Percentiles rank a stretch among this genome's conserved stretches.
Evolutionary conservation across 768 basidiomycete species (phyloP).

Genomic region (Suillus luteus): DNA sequence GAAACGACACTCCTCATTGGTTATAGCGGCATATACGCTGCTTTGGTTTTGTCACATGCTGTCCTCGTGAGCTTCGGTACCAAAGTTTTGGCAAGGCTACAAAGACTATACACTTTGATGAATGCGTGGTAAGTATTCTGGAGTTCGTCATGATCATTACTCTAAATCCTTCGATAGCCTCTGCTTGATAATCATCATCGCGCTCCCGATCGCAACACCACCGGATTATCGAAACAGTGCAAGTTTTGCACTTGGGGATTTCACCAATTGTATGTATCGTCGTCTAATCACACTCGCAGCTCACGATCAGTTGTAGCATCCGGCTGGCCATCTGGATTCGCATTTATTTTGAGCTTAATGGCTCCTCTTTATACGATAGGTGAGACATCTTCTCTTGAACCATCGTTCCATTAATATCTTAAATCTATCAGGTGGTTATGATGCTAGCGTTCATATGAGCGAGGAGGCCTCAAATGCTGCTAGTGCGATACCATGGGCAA

Average conservation of each 20-base stretch:
- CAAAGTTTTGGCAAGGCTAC: not conserved
- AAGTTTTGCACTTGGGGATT: conserved; percentile 38
- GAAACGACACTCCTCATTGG: not conserved
- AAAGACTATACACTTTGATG: not conserved
- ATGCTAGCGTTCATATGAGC: not conserved
- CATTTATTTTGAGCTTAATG: not conserved
- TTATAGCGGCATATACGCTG: not conserved
- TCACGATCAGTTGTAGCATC: not conserved
- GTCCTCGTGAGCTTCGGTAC: not conserved
- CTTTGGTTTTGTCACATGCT: not conserved
- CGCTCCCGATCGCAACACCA: conserved; percentile 37
- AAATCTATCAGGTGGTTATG: not conserved
- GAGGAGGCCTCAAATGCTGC: conserved; percentile 1
- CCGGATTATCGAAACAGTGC: conserved; percentile 31
- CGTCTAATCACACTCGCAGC: not conserved
- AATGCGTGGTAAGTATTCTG: not conserved
- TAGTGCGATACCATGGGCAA: conserved; percentile 1
- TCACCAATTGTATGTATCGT: conserved; percentile 32
- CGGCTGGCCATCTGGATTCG: not conserved
- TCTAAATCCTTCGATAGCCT: not conserved
- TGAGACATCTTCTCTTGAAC: not conserved
- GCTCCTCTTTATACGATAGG: conserved; percentile 2
- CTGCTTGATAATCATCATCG: conserved; percentile 38
- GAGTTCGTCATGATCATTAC: not conserved
- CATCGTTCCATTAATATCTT: not conserved